phyloP scores from a whole-genome alignment of 768 basidiomycete genomes.

The Psilocybe cubensis region DNA sequence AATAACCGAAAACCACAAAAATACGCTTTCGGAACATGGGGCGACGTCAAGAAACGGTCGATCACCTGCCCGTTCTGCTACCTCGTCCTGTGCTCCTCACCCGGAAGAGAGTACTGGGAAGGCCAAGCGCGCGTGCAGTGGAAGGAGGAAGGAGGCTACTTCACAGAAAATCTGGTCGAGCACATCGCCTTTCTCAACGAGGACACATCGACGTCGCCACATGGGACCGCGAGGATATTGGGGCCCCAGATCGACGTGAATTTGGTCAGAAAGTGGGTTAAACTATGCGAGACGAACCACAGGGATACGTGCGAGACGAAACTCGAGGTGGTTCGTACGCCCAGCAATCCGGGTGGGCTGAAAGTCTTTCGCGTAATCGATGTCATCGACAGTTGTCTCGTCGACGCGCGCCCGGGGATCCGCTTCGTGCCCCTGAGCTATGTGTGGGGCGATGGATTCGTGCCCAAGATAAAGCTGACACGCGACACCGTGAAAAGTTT shows the following conservation, averaged over 20 bases:
- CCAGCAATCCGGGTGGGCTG: constrained; percentile 2
- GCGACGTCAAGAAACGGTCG: not conserved
- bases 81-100: not conserved
- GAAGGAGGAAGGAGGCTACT: not conserved
- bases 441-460: not conserved
- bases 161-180: not conserved
- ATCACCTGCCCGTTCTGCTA: not conserved
- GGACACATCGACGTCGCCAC: not conserved
- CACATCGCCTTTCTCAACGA: not conserved
- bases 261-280: constrained; percentile 7
- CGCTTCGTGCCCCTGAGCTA: constrained; percentile 10
- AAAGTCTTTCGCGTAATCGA: constrained; percentile 5
- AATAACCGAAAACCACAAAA: not conserved
- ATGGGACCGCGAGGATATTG: constrained; percentile 2
- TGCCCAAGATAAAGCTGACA: not conserved
- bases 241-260: not conserved
- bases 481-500: not conserved
- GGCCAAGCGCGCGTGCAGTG: not conserved
- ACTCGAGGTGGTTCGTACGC: not conserved
- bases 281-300: constrained; percentile 1
- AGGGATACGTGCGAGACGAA: not conserved
- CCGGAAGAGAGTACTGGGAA: not conserved
- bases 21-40: not conserved
- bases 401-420: not conserved
- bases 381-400: constrained; percentile 3